Percentiles rank a stretch among this genome's conserved stretches.
These are phyloP conservation scores for Xylaria sp. DNA, from an alignment of 2,329 filamentous ascomycete species.

Conservation along the genomic window DNA sequence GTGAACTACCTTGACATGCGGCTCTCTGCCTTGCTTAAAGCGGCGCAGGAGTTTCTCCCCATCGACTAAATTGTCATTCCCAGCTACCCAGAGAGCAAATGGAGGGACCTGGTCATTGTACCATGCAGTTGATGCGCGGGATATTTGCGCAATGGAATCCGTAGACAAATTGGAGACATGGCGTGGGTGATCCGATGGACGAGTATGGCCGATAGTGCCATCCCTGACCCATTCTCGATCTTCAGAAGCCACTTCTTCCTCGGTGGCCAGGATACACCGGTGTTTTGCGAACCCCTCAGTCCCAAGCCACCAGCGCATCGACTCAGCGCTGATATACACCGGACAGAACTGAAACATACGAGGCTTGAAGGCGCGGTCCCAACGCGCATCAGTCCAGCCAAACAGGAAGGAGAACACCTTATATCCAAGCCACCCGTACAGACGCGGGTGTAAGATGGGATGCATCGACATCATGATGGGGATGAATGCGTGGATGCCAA, in stretches of 20 bases:
- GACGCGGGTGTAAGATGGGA: conserved; percentile 51
- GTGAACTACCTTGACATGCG: conserved; percentile 74
- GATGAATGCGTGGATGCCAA: conserved; percentile 91
- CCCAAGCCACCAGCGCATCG: conserved; percentile 94
- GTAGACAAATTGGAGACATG: conserved; percentile 14
- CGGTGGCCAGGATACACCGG: conserved; percentile 79
- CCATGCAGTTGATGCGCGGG: conserved; percentile 62
- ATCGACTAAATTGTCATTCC: conserved; percentile 78
- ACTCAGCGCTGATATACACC: conserved; percentile 82
- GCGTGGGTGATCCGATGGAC: conserved; percentile 15
- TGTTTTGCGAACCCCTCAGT: conserved; percentile 74
- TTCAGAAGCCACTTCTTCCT: conserved; percentile 60
- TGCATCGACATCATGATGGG: conserved; percentile 90
- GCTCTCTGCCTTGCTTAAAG: conserved; percentile 72
- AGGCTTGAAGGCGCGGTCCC: conserved; percentile 73
- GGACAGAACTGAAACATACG: conserved; percentile 91
- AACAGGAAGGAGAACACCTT: conserved; percentile 87
- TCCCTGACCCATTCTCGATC: conserved; percentile 53
- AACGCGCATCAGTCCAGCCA: conserved; percentile 76
- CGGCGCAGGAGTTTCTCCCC: conserved; percentile 67
- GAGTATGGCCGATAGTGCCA: conserved; percentile 31
- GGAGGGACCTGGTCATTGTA: conserved; percentile 75
- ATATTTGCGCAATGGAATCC: conserved; percentile 34
- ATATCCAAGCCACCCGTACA: conserved; percentile 83
- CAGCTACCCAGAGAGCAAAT: conserved; percentile 83